Evolutionary conservation across 441 rosid genomes (phyloP), one percentile per base, ranked within the genome.

Genomic region (Biscutella auriculata): DNA sequence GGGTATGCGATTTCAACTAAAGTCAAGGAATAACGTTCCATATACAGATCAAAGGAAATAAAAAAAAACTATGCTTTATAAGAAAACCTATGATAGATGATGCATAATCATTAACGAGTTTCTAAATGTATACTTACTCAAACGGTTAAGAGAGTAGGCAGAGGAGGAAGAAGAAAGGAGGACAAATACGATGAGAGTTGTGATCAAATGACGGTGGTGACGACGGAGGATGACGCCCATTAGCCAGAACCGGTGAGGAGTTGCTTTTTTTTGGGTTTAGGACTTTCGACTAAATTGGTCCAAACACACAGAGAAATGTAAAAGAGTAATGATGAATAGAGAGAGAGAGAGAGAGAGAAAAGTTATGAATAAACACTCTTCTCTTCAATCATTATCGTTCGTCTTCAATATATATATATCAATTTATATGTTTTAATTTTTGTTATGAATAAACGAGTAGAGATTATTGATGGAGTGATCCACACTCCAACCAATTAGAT

Each of bases 221-320:
- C 42, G 68, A 65, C 28, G 57, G 57, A 47, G 72, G 69, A 65
- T 42, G n/a, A 62, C 64, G 60, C 80, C 73, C 88, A 81, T 82
- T 46, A 70, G 73, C 74, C 68, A 64, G 67, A 50, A 35, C 58
- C 42, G 26, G 61, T 12, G 57, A 66, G 56, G 65, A 15, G 23
- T 34, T 8, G 12, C 32, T 25, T 13, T 5, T 23, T 19, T 40
- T 42, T 17, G 39, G 60, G 17, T 62, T 30, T 41, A 62, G 35
- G 27, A 62, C 21, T 30, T 61, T 51, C 23, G 39, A 2, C 13
- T 48, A 28, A 37, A 36, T 9, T 36, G 29, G 47, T 48, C 23
- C n/a, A 60, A 15, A 60, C 48, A 36, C 47, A 48, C 16, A 60
- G 39, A 48, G 21, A 58, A n/a, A 15, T 46, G 26, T 29, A 13